Evolutionary conservation across 2,329 filamentous ascomycete species (phyloP), one percentile per base, ranked within the genome.

Genomic region (Stagonosporopsis rhizophila): DNA sequence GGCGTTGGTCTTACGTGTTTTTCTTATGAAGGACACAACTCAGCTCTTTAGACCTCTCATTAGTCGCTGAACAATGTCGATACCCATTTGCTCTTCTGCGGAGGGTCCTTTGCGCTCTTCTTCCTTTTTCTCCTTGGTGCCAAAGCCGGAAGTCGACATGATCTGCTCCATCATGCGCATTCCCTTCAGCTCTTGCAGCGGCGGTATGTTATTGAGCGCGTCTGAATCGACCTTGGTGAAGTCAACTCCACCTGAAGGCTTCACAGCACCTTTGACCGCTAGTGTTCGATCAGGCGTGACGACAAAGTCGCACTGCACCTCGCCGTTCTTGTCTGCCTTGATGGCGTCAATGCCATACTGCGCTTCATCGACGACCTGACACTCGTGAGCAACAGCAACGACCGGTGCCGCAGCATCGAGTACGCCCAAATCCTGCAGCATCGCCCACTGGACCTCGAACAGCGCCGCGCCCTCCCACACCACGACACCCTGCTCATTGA

Each of bases 391-490:
- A 6, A 80, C 51, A 6, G 72, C 74, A 2, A 75, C 64, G 2
- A 75, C 74, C 0, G 66, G 63, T 5, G 72, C 71, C 2, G 58
- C 41, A 6, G 44, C 14, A 4, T 48, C 50, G 6, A 80, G 65
- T 11, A 73, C 59, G 4, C 71, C 69, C 12, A 77, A 59, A 17
- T 73, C 69, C 23, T 67, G 70, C 23, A 80, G 62, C 62, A 81
- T 73, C 1, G 67, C 76, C 77, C 77, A 81, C 52, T 79, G 78
- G 6, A 80, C 68, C 42, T 80, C 78, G 40, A 80, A 80, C 40
- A 76, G 72, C 11, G 76, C 72, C 41, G 75, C 71, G 0, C 77
- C 78, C 55, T 79, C 78, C 34, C 77, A 77, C 23, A 80, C 70
- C 6, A 76, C 62, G 4, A 79, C 64, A 0, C 79, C 79, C n/a